Percentiles rank a stretch among this genome's conserved stretches.
Conservation (phyloP, 2,329 filamentous ascomycete species). For the Cladobotryum protrusum region DNA sequence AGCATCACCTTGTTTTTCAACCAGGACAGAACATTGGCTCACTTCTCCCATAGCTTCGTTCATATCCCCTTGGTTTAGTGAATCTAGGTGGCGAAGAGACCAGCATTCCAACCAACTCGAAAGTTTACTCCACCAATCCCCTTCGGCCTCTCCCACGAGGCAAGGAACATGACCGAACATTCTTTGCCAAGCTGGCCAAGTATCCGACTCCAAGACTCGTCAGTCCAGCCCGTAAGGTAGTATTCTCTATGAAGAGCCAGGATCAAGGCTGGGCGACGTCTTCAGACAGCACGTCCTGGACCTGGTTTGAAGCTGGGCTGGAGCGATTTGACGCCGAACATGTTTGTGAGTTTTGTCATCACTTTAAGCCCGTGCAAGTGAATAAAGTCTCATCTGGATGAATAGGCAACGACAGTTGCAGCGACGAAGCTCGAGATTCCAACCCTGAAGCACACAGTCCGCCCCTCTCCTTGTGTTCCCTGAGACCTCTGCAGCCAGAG, state of each 20-base stretch:
- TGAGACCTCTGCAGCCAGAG: conserved; percentile 29
- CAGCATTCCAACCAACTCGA: conserved; percentile 5
- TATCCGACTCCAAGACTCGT: conserved; percentile 36
- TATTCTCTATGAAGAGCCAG: conserved; percentile 50
- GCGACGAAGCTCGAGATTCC: too few relatives aligned
- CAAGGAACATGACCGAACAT: conserved; percentile 21
- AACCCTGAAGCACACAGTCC: background rate
- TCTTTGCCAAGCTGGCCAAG: conserved; percentile 29
- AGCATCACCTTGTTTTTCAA: conserved; percentile 10
- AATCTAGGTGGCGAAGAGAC: conserved; percentile 20
- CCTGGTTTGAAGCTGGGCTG: conserved; percentile 59
- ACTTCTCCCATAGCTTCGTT: conserved; percentile 26
- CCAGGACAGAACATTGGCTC: background rate
- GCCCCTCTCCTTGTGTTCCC: background rate
- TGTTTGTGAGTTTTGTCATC: background rate
- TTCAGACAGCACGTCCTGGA: conserved; percentile 46
- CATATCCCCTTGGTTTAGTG: conserved; percentile 33
- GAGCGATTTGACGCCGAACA: conserved; percentile 44
- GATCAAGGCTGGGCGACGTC: conserved; percentile 53
- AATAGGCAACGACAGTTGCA: too few relatives aligned
- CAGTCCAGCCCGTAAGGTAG: conserved; percentile 52
- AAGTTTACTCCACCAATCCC: conserved; percentile 22
- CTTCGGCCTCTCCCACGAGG: conserved; percentile 21
- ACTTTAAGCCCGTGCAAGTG: background rate
- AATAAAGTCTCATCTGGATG: too few relatives aligned